These are phyloP conservation scores for Aristolochia fimbriata DNA, from an alignment of 164 flowering plant genomes.

Conservation along the genomic window DNA sequence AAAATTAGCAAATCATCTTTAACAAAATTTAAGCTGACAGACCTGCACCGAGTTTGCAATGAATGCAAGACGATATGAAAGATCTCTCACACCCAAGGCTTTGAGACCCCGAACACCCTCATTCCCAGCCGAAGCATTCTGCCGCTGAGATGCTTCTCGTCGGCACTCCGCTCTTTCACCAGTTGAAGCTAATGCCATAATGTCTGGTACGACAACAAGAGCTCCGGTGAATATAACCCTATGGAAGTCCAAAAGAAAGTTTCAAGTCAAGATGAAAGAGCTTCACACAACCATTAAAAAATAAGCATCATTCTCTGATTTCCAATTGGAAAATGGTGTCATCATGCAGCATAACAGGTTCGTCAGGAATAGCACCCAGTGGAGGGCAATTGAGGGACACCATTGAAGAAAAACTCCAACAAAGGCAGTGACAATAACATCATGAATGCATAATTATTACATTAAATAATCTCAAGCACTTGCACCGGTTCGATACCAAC, in stretches of 20 bases:
- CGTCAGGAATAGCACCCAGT: no score
- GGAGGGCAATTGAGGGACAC: no score
- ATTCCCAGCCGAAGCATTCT: conserved; percentile 32
- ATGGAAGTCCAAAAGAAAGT: conserved; percentile 1
- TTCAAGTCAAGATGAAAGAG: neutral
- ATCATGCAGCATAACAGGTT: no score
- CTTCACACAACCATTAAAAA: neutral
- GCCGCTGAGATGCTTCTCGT: conserved; percentile 54
- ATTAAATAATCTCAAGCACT: no score
- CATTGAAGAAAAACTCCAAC: no score
- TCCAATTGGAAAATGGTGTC: no score
- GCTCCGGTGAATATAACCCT: conserved; percentile 95
- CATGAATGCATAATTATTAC: no score
- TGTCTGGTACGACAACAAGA: conserved; percentile 90
- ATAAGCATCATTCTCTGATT: no score
- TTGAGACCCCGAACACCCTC: conserved; percentile 90
- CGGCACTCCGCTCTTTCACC: conserved; percentile 92
- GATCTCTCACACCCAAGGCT: conserved; percentile 94
- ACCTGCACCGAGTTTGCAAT: conserved; percentile 99
- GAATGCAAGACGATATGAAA: conserved; percentile 86
- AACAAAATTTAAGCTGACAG: conserved; percentile 2
- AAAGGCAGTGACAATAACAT: no score
- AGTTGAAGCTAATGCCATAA: conserved; percentile 88
- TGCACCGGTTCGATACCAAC: no score
- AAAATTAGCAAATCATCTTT: neutral